phyloP scores from a whole-genome alignment of 2,329 filamentous ascomycete species.

The Epichloe sp. region DNA sequence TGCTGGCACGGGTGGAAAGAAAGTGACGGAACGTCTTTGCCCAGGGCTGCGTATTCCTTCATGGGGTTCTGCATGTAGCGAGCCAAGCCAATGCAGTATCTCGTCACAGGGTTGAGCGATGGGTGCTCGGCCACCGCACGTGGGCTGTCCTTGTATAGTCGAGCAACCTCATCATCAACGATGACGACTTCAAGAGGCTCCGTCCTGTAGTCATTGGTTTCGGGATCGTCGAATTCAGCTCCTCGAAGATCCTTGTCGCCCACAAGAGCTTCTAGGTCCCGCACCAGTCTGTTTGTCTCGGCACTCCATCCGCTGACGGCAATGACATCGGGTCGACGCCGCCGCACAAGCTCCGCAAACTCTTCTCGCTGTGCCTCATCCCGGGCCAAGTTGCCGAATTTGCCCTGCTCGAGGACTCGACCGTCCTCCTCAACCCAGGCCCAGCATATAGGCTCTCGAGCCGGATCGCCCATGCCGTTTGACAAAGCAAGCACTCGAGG shows the following conservation, averaged over 20 bases:
- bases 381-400: slow-evolving; percentile 63
- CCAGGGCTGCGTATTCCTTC: slow-evolving; percentile 90
- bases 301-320: slow-evolving; percentile 80
- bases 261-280: slow-evolving; percentile 67
- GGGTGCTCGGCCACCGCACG: slow-evolving; percentile 72
- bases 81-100: slow-evolving; percentile 82
- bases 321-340: slow-evolving; percentile 77
- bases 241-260: slow-evolving; percentile 65
- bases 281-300: slow-evolving; percentile 72
- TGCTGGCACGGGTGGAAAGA: slow-evolving; percentile 85
- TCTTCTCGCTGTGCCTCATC: slow-evolving; percentile 54
- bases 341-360: slow-evolving; percentile 67
- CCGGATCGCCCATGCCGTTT: slow-evolving; percentile 63
- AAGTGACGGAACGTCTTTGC: slow-evolving; percentile 75
- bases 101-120: slow-evolving; percentile 59
- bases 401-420: slow-evolving; percentile 76
- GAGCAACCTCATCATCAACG: slow-evolving; percentile 94
- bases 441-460: slow-evolving; percentile 75
- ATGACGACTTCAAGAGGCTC: slow-evolving; percentile 80
- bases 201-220: slow-evolving; percentile 60
- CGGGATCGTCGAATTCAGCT: slow-evolving; percentile 66
- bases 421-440: slow-evolving; percentile 90
- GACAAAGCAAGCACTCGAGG: slow-evolving; percentile 80
- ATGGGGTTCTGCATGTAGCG: slow-evolving; percentile 91
- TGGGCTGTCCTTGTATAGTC: slow-evolving; percentile 83